A percentile compares a stretch with the other conserved stretches of the same genome.
Evolutionary conservation across 2,329 filamentous ascomycete genomes (phyloP).

Genomic region (Fusarium oligoseptatum): DNA sequence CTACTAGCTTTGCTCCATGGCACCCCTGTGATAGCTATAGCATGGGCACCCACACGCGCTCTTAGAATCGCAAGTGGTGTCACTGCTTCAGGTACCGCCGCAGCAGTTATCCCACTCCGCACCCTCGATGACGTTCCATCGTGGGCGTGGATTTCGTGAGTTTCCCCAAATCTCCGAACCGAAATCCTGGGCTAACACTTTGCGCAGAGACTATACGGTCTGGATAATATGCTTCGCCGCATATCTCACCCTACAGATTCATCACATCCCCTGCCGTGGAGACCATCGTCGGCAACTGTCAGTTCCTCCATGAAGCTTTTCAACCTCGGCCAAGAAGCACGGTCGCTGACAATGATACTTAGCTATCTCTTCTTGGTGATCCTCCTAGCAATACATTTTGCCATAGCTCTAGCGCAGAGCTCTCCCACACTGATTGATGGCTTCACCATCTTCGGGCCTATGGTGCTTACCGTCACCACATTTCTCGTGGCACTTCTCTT

Average conservation of each 20-base stretch:
- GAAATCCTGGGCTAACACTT: no score
- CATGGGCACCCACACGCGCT: not conserved
- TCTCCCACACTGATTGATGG: not conserved
- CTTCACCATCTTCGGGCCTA: not conserved
- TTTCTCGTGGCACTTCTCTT: not conserved
- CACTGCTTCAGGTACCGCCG: not conserved
- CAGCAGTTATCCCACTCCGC: not conserved
- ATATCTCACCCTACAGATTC: not conserved
- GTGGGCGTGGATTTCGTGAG: not conserved
- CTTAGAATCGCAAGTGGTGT: constrained; percentile 3
- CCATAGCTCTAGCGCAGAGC: not conserved
- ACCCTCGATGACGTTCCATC: not conserved
- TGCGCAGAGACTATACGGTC: not conserved
- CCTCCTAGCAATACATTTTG: not conserved
- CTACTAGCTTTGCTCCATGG: not conserved
- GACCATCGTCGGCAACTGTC: not conserved
- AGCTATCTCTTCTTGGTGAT: not conserved
- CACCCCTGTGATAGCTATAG: not conserved
- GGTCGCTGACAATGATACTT: not conserved
- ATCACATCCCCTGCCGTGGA: not conserved
- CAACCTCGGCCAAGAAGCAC: not conserved
- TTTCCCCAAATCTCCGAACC: no score
- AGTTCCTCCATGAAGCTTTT: not conserved
- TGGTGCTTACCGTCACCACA: not conserved
- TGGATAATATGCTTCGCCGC: not conserved